These are phyloP conservation scores for Paramyrothecium sp. DNA, from an alignment of 2,329 filamentous ascomycete species.

Conservation along the genomic window DNA sequence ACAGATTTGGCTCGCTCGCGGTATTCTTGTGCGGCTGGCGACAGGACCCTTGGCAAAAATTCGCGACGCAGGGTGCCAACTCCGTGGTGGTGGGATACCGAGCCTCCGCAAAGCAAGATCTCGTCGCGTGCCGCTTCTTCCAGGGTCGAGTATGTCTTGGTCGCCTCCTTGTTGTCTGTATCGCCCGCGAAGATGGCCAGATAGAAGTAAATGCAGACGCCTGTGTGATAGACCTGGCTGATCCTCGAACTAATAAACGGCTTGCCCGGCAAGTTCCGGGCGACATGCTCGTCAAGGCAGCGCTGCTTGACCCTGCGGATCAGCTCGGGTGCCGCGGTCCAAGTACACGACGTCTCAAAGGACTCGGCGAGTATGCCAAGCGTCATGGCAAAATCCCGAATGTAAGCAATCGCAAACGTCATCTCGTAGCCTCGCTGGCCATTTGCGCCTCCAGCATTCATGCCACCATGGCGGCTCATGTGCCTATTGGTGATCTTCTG, in stretches of 20 bases:
- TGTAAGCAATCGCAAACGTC: constrained; percentile 4
- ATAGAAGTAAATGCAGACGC: constrained; percentile 1
- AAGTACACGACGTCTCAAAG: constrained; percentile 2
- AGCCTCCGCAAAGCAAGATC: not conserved
- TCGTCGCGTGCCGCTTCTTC: not conserved
- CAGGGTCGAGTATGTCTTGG: not conserved
- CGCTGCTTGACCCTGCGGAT: not conserved
- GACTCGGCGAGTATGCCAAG: not conserved
- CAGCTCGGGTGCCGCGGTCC: not conserved
- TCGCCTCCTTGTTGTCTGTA: no score
- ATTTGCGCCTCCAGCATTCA: constrained; percentile 2
- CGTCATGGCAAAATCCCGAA: constrained; percentile 5
- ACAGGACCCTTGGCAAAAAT: no score
- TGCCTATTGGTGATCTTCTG: no score
- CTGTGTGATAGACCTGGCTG: not conserved
- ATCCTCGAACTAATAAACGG: not conserved
- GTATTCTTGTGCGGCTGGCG: not conserved
- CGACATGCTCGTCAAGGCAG: not conserved
- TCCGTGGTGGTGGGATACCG: constrained; percentile 2
- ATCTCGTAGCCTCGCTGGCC: constrained; percentile 5
- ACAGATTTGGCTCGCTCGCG: no score
- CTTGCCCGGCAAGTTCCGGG: not conserved
- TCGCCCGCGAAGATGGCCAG: not conserved
- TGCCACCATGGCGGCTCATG: not conserved
- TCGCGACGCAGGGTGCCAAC: no score